These are phyloP conservation scores for Escovopsis sp. DNA, from an alignment of 2,329 filamentous ascomycete species.

Conservation along the genomic window DNA sequence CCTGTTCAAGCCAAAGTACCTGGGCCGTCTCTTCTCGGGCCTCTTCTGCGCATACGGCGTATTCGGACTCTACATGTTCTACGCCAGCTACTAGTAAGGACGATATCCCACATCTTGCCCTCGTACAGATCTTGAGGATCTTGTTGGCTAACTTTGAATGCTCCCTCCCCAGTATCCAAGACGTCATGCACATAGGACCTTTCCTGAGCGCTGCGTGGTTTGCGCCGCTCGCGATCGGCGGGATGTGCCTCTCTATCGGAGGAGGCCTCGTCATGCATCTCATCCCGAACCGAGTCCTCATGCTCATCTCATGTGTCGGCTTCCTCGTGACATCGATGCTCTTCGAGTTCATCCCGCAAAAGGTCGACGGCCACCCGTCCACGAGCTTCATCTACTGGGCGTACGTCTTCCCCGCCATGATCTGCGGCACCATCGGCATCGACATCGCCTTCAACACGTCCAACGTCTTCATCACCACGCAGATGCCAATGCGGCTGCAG, in stretches of 20 bases:
- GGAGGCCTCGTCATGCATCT: slow-evolving; percentile 55
- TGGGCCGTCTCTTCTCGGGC: slow-evolving; percentile 46
- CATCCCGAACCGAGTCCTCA: slow-evolving; percentile 46
- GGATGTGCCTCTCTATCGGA: slow-evolving; percentile 45
- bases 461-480: slow-evolving; percentile 65
- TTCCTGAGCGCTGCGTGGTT: slow-evolving; percentile 56
- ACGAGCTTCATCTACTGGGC: slow-evolving; percentile 45
- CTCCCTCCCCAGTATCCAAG: slow-evolving; percentile 33
- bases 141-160: background rate
- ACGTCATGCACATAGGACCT: slow-evolving; percentile 42
- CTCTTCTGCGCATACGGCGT: slow-evolving; percentile 55
- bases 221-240: slow-evolving; percentile 51
- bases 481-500: slow-evolving; percentile 50
- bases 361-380: slow-evolving; percentile 24
- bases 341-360: slow-evolving; percentile 47
- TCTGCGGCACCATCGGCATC: slow-evolving; percentile 55
- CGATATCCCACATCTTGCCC: no score
- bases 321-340: slow-evolving; percentile 44
- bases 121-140: no score
- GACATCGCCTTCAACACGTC: slow-evolving; percentile 64
- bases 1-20: slow-evolving; percentile 54
- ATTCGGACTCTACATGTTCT: slow-evolving; percentile 54
- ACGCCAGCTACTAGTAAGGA: slow-evolving; percentile 51
- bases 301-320: slow-evolving; percentile 46
- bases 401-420: slow-evolving; percentile 56